Evolutionary conservation across 2,329 filamentous ascomycete species (phyloP).

Genomic region (Cordyceps farinosa): DNA sequence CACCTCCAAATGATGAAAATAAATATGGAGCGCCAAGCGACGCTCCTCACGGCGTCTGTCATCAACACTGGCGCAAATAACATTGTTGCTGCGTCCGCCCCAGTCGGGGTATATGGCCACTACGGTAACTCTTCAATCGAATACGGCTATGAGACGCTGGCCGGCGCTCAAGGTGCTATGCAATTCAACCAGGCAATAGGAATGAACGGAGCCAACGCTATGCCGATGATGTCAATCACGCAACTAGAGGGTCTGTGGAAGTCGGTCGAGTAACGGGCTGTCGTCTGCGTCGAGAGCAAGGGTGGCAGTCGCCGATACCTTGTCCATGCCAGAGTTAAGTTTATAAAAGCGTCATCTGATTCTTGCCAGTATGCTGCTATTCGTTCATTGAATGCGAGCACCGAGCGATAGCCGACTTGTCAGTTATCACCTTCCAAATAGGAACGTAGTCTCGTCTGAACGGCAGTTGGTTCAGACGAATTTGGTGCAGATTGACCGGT

Average conservation of each 20-base stretch:
- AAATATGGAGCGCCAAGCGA: neutral
- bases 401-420: constrained; percentile 7
- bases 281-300: neutral
- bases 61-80: constrained; percentile 3
- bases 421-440: neutral
- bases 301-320: neutral
- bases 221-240: neutral
- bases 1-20: constrained; percentile 8
- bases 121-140: neutral
- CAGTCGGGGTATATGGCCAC: neutral
- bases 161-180: neutral
- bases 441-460: too few relatives aligned
- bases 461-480: neutral
- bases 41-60: constrained; percentile 5
- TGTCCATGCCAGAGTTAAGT: neutral
- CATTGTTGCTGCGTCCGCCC: neutral
- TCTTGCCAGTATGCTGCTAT: neutral
- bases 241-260: constrained; percentile 10
- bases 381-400: neutral
- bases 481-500: neutral
- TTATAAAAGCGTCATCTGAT: neutral
- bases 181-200: constrained; percentile 8
- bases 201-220: neutral
- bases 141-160: constrained; percentile 13
- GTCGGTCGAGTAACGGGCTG: constrained; percentile 6